These are phyloP conservation scores for Harringtonia aguacate DNA, from an alignment of 2,329 filamentous ascomycete genomes.

Conservation along the genomic window DNA sequence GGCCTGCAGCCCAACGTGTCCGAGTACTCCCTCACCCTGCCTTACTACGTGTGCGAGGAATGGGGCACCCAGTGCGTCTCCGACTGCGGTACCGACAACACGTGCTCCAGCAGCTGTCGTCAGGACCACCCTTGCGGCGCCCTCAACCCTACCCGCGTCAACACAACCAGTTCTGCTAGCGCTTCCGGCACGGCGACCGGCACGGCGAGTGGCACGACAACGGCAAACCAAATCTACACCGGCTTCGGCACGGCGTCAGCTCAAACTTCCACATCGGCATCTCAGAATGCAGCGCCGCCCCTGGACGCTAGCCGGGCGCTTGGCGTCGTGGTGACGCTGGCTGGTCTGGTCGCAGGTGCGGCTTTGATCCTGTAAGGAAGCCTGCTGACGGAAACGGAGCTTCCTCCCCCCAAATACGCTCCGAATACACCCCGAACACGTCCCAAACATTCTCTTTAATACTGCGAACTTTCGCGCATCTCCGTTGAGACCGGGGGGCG, in stretches of 20 bases:
- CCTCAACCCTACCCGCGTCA: constrained; percentile 47
- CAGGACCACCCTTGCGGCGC: constrained; percentile 65
- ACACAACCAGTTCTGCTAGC: constrained; percentile 36
- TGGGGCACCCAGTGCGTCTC: constrained; percentile 59
- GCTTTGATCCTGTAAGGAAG: constrained; percentile 28
- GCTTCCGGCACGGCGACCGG: constrained; percentile 24
- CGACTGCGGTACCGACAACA: constrained; percentile 42
- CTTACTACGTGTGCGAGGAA: constrained; percentile 65
- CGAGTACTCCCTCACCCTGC: constrained; percentile 68
- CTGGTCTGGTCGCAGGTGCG: constrained; percentile 18
- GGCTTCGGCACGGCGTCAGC: constrained; percentile 14
- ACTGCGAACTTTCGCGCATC: too few relatives aligned
- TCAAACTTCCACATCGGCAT: background rate
- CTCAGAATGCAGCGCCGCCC: constrained; percentile 6
- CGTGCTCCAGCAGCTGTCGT: constrained; percentile 51
- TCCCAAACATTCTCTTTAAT: too few relatives aligned
- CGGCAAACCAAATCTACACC: constrained; percentile 24
- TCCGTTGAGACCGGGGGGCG: too few relatives aligned
- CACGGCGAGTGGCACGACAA: constrained; percentile 11
- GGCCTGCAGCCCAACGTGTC: constrained; percentile 58
- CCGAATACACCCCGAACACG: too few relatives aligned
- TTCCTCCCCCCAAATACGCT: too few relatives aligned
- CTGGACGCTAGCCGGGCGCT: constrained; percentile 22
- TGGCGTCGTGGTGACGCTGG: constrained; percentile 12
- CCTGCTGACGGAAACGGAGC: too few relatives aligned